A percentile compares a stretch with the other conserved stretches of the same genome.
These are phyloP conservation scores for Saccharomycopsis hybrid DNA, from an alignment of 1,139 yeast species.

Conservation along the genomic window DNA sequence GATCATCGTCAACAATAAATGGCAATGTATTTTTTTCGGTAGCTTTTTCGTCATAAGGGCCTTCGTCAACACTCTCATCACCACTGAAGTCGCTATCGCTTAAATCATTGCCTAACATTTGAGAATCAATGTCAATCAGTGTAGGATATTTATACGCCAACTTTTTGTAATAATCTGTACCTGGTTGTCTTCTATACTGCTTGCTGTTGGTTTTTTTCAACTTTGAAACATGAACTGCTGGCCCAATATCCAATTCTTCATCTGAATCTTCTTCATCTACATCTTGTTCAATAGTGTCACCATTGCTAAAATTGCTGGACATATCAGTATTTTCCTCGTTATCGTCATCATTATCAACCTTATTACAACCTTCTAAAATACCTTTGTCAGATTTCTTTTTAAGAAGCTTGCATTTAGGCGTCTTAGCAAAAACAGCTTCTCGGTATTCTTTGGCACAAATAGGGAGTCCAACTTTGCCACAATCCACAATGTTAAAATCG, in stretches of 20 bases:
- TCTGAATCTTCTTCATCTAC: conserved; percentile 3
- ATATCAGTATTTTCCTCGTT: not conserved
- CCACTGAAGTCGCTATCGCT: too few relatives aligned
- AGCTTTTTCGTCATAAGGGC: not conserved
- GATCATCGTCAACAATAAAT: conserved; percentile 2
- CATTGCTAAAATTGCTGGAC: not conserved
- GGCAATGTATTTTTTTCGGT: not conserved
- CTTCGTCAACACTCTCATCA: too few relatives aligned
- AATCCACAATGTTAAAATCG: too few relatives aligned
- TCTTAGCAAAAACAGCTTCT: not conserved
- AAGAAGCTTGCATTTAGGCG: not conserved
- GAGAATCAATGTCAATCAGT: too few relatives aligned
- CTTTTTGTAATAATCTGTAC: not conserved
- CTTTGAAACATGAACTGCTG: not conserved
- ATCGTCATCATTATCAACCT: not conserved
- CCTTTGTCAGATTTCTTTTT: not conserved
- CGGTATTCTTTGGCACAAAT: not conserved
- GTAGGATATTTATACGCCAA: not conserved
- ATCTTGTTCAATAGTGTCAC: conserved; percentile 10
- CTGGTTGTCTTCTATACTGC: not conserved
- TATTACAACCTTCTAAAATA: too few relatives aligned
- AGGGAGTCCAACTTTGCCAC: too few relatives aligned
- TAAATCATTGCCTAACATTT: too few relatives aligned
- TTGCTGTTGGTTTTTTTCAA: too few relatives aligned
- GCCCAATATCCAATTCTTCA: not conserved